Conservation (phyloP, 1,139 yeast genomes). For the Suhomyces terraborum region DNA sequence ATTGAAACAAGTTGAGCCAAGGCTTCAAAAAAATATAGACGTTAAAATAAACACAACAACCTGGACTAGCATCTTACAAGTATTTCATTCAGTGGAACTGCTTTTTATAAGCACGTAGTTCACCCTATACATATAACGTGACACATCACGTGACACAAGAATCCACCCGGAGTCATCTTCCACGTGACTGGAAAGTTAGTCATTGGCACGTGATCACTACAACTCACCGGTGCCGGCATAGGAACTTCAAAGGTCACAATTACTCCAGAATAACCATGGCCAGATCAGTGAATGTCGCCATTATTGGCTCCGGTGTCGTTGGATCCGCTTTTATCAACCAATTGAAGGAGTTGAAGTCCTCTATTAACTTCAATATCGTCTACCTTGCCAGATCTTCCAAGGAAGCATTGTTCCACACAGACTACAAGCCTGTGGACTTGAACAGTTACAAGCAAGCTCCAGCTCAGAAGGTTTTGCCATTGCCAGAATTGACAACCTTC, state of each 20-base stretch:
- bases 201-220: neutral
- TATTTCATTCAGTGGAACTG: too few relatives aligned
- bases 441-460: constrained; percentile 53
- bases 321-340: constrained; percentile 77
- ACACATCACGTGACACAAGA: too few relatives aligned
- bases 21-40: too few relatives aligned
- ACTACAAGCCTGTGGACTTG: constrained; percentile 71
- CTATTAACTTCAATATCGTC: constrained; percentile 71
- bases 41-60: too few relatives aligned
- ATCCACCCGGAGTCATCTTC: neutral
- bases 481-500: constrained; percentile 60
- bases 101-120: too few relatives aligned
- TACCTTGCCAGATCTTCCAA: constrained; percentile 71
- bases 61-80: too few relatives aligned
- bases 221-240: constrained; percentile 10
- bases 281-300: constrained; percentile 73
- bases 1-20: too few relatives aligned
- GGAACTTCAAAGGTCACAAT: constrained; percentile 2
- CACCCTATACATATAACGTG: too few relatives aligned
- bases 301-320: constrained; percentile 92
- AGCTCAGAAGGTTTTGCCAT: constrained; percentile 52
- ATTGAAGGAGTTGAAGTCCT: constrained; percentile 65
- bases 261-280: constrained; percentile 34
- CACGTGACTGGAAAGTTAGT: neutral
- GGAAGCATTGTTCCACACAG: constrained; percentile 66